Conservation (phyloP, 2,329 filamentous ascomycete genomes). For the Colletotrichum sp. region DNA sequence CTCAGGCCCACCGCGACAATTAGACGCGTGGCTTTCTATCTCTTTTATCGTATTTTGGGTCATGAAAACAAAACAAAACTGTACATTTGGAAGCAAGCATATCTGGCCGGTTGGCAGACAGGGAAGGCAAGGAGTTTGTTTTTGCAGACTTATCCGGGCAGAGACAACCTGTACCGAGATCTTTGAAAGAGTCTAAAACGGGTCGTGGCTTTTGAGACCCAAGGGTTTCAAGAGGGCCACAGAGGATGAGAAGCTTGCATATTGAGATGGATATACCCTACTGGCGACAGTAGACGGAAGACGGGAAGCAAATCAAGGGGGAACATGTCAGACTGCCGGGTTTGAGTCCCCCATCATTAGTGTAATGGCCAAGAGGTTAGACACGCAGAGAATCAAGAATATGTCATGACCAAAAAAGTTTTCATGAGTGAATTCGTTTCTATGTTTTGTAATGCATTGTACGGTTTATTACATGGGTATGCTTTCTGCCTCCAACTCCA, state of each 20-base stretch:
- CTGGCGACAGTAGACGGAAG: background rate
- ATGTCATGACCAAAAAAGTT: background rate
- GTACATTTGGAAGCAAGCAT: background rate
- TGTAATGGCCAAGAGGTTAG: background rate
- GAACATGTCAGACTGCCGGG: background rate
- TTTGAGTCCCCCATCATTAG: background rate
- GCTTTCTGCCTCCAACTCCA: background rate
- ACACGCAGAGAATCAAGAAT: background rate
- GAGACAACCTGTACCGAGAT: background rate
- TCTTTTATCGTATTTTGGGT: constrained; percentile 18
- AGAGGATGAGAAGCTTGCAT: background rate
- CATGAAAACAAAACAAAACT: background rate
- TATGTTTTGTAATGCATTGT: background rate
- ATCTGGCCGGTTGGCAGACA: background rate
- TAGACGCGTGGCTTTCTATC: constrained; percentile 18
- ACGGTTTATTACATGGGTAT: background rate
- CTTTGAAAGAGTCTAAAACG: background rate
- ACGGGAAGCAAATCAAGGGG: background rate
- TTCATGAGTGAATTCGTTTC: background rate
- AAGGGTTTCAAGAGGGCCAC: background rate
- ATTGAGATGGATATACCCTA: constrained; percentile 16
- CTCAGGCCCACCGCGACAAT: constrained; percentile 20
- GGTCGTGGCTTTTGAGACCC: background rate
- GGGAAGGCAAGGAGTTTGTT: constrained; percentile 12
- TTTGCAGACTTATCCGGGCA: background rate